Percentiles rank a stretch among this genome's conserved stretches.
phyloP scores from a whole-genome alignment of 1,139 yeast species.

The Saccharomycopsis hybrid region DNA sequence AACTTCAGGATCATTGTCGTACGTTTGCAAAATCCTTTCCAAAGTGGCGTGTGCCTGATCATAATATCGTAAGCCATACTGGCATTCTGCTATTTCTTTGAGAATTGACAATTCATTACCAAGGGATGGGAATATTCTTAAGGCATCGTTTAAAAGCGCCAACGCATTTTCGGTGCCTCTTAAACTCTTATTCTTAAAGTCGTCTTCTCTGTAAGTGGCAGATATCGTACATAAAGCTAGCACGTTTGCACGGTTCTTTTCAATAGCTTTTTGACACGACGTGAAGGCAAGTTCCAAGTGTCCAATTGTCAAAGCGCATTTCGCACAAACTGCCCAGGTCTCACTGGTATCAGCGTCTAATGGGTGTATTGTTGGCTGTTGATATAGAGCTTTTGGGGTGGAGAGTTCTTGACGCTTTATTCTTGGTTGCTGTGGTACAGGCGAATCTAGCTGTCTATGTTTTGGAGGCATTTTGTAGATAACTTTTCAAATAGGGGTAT shows the following conservation, averaged over 20 bases:
- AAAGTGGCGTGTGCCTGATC: slow-evolving; percentile 44
- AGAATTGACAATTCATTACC: slow-evolving; percentile 33
- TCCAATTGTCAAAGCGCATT: slow-evolving; percentile 41
- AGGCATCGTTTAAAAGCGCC: slow-evolving; percentile 35
- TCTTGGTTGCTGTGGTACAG: slow-evolving; percentile 15
- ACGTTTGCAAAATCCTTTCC: slow-evolving; percentile 36
- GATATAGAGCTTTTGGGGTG: not conserved
- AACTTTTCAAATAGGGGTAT: not conserved
- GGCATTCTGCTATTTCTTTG: slow-evolving; percentile 43
- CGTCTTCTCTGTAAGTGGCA: slow-evolving; percentile 35
- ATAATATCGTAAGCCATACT: slow-evolving; percentile 37
- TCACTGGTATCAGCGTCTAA: slow-evolving; percentile 14
- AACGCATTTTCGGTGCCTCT: slow-evolving; percentile 37
- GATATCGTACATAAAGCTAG: slow-evolving; percentile 40
- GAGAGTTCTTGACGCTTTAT: slow-evolving; percentile 18
- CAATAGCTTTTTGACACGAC: slow-evolving; percentile 39
- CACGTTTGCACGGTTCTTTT: slow-evolving; percentile 35
- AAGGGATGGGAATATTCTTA: slow-evolving; percentile 32
- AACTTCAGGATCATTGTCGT: slow-evolving; percentile 36
- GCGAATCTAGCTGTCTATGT: slow-evolving; percentile 16
- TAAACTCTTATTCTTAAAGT: slow-evolving; percentile 26
- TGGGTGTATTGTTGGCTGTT: slow-evolving; percentile 1
- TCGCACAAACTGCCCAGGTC: slow-evolving; percentile 45
- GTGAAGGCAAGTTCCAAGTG: slow-evolving; percentile 35
- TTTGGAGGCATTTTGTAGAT: slow-evolving; percentile 11